A percentile compares a stretch with the other conserved stretches of the same genome.
Evolutionary conservation across 345 rosid genomes (phyloP).

Genomic region (Camelina neglecta): DNA sequence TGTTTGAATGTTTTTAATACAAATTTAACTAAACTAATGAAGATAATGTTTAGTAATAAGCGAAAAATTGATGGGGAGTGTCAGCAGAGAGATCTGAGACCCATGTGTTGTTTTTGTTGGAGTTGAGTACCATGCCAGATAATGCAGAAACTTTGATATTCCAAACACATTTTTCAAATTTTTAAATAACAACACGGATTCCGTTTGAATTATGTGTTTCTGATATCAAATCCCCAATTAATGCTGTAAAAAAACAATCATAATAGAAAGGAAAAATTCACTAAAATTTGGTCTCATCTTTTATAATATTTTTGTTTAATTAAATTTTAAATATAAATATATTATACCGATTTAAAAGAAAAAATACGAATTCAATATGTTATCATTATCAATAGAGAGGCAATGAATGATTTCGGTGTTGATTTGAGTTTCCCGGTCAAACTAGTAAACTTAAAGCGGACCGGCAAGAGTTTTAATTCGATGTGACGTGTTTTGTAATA

Average conservation of each 20-base stretch:
- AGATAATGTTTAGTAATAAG: conserved; percentile 6
- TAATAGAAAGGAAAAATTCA: too few species aligned
- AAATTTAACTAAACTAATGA: neutral
- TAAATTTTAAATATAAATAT: neutral
- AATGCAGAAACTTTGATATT: neutral
- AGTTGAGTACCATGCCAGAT: conserved; percentile 10
- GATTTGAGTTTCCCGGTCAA: neutral
- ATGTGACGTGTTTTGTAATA: conserved; percentile 18
- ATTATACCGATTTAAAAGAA: too few species aligned
- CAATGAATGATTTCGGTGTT: neutral
- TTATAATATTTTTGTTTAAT: neutral
- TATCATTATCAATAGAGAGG: neutral
- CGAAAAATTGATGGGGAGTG: conserved; percentile 30
- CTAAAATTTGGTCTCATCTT: too few species aligned
- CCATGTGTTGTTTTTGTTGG: conserved; percentile 29
- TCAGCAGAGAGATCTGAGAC: conserved; percentile 34
- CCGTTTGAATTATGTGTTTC: neutral
- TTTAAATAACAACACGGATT: neutral
- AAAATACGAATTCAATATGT: neutral
- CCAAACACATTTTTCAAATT: neutral
- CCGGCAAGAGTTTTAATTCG: conserved; percentile 26
- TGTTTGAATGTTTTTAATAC: neutral
- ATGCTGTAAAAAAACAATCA: too few species aligned
- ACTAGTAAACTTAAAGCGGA: conserved; percentile 19
- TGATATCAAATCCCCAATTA: neutral